phyloP scores from a whole-genome alignment of 208 protist species.

The Trypanosomatidae sp. region DNA sequence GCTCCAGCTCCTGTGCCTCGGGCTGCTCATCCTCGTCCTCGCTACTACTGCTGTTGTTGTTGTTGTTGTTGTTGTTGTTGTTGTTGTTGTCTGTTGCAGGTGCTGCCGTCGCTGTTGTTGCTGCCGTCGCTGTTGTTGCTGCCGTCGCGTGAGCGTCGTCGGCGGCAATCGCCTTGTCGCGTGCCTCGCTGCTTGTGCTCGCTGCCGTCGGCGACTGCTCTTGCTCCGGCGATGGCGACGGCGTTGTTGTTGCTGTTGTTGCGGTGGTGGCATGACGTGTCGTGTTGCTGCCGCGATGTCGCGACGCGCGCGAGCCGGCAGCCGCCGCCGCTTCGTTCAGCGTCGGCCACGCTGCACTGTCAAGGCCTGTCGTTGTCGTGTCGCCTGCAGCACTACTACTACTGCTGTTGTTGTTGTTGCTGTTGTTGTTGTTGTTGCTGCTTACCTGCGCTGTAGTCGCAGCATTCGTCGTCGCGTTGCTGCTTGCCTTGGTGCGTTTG shows the following conservation, averaged over 20 bases:
- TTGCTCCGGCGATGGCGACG: no score
- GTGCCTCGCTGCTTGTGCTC: neutral
- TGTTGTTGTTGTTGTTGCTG: neutral
- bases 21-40: neutral
- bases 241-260: no score
- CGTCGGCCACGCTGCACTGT: neutral
- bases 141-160: neutral
- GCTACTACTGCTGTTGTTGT: neutral
- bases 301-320: neutral
- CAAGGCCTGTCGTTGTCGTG: neutral
- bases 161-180: neutral
- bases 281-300: no score
- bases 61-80: neutral
- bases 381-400: neutral
- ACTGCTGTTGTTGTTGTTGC: constrained; percentile 3
- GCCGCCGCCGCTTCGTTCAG: neutral
- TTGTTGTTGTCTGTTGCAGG: constrained; percentile 1
- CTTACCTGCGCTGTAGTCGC: neutral
- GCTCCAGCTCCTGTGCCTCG: constrained; percentile 12
- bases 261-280: no score
- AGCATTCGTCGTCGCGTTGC: neutral
- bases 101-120: neutral
- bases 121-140: neutral
- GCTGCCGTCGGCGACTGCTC: no score
- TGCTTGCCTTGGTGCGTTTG: neutral